These are phyloP conservation scores for Leishmania martiniquensis DNA, from an alignment of 208 protist genomes.

Conservation along the genomic window DNA sequence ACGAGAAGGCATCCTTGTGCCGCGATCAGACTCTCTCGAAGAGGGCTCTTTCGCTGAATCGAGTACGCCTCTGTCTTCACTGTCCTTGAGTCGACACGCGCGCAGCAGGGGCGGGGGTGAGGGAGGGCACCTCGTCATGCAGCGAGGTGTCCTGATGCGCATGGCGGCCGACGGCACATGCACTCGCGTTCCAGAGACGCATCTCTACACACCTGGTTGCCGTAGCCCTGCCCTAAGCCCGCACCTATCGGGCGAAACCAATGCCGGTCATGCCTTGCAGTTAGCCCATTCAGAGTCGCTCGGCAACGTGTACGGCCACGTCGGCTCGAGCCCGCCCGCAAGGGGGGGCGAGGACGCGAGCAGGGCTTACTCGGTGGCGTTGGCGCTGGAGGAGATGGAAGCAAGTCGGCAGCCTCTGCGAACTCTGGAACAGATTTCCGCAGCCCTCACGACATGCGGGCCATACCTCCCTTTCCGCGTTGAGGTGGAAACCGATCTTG, in stretches of 20 bases:
- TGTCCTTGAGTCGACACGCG: conserved; percentile 8
- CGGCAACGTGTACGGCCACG: background rate
- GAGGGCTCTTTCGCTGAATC: conserved; percentile 22
- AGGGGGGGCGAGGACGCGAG: background rate
- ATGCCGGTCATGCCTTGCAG: background rate
- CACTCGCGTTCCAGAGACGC: conserved; percentile 16
- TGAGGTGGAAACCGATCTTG: conserved; percentile 42
- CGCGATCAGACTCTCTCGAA: conserved; percentile 6
- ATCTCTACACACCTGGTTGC: background rate
- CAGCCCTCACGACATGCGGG: conserved; percentile 31
- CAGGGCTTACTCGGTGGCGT: conserved; percentile 13
- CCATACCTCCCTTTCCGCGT: conserved; percentile 55
- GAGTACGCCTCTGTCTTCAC: conserved; percentile 22
- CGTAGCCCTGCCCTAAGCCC: background rate
- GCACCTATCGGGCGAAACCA: background rate
- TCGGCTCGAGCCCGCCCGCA: background rate
- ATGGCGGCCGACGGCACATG: conserved; percentile 30
- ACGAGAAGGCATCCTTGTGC: background rate
- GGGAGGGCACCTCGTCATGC: conserved; percentile 52
- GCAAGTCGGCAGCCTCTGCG: conserved; percentile 25
- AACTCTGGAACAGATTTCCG: conserved; percentile 45
- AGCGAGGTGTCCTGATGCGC: conserved; percentile 47
- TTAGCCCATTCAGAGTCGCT: too few relatives aligned
- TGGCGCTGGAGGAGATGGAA: conserved; percentile 37
- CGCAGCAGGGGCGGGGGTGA: background rate